A percentile compares a stretch with the other conserved stretches of the same genome.
Conservation (phyloP, 2,329 filamentous ascomycete genomes). For the Arthroderma uncinatum region DNA sequence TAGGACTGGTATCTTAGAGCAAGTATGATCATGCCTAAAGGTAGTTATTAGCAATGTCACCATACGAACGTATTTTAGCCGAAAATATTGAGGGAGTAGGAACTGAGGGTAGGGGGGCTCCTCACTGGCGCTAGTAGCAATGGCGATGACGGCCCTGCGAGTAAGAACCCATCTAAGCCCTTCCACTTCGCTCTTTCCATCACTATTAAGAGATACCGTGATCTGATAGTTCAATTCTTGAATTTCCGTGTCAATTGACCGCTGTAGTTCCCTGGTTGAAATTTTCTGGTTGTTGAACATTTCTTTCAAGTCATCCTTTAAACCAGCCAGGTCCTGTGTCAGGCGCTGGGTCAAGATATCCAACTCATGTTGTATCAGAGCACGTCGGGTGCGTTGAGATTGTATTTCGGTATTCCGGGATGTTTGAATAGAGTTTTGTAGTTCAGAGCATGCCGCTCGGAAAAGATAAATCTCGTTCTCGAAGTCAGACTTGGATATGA, state of each 20-base stretch:
- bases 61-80: not conserved
- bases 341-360: conserved; percentile 80
- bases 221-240: conserved; percentile 97
- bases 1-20: conserved; percentile 37
- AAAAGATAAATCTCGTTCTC: conserved; percentile 96
- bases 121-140: conserved; percentile 42
- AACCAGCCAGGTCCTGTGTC: conserved; percentile 65
- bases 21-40: conserved; percentile 37
- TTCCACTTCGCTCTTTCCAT: conserved; percentile 85
- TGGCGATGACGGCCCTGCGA: conserved; percentile 50
- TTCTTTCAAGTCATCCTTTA: conserved; percentile 87
- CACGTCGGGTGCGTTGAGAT: conserved; percentile 68
- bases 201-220: conserved; percentile 76
- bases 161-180: conserved; percentile 76
- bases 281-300: conserved; percentile 96
- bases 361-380: conserved; percentile 83
- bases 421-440: conserved; percentile 75
- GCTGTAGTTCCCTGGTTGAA: conserved; percentile 78
- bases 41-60: conserved; percentile 9
- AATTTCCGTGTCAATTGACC: conserved; percentile 72
- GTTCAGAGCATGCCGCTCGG: conserved; percentile 81
- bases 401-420: conserved; percentile 67
- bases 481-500: conserved; percentile 83
- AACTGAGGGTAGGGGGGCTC: conserved; percentile 13
- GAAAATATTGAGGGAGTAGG: not conserved